A percentile compares a stretch with the other conserved stretches of the same genome.
These are phyloP conservation scores for Acanthamoeba quina DNA, from an alignment of 208 protist genomes.

Conservation along the genomic window DNA sequence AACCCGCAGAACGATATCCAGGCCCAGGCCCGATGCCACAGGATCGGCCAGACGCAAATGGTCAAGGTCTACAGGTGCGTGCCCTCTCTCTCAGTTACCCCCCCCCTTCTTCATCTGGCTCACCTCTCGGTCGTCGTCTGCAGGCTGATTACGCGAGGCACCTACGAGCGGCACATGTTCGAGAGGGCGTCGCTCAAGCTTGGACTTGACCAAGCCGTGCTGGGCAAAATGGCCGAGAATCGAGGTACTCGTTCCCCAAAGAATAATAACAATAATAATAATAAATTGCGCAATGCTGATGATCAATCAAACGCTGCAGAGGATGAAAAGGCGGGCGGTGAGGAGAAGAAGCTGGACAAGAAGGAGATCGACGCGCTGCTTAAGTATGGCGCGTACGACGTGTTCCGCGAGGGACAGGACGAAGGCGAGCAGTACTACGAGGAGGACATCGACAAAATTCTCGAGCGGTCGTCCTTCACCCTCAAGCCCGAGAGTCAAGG, in stretches of 20 bases:
- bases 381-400: slow-evolving; percentile 80
- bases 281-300: background rate
- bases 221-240: slow-evolving; percentile 79
- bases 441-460: slow-evolving; percentile 76
- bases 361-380: slow-evolving; percentile 85
- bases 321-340: background rate
- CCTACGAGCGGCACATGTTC: slow-evolving; percentile 94
- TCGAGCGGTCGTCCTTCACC: slow-evolving; percentile 61
- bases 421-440: slow-evolving; percentile 72
- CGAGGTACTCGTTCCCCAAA: background rate
- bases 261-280: background rate
- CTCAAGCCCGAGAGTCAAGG: slow-evolving; percentile 2
- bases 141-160: slow-evolving; percentile 89
- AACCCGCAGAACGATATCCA: slow-evolving; percentile 88
- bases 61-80: slow-evolving; percentile 83
- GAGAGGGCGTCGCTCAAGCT: slow-evolving; percentile 91
- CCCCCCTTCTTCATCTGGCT: background rate
- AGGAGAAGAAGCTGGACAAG: slow-evolving; percentile 77
- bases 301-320: slow-evolving; percentile 12
- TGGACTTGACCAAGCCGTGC: slow-evolving; percentile 88
- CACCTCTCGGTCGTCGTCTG: background rate
- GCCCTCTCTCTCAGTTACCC: background rate
- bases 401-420: slow-evolving; percentile 60
- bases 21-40: slow-evolving; percentile 88
- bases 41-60: slow-evolving; percentile 89